phyloP scores from a whole-genome alignment of 345 rosid genomes.

The Brassica nigra region DNA sequence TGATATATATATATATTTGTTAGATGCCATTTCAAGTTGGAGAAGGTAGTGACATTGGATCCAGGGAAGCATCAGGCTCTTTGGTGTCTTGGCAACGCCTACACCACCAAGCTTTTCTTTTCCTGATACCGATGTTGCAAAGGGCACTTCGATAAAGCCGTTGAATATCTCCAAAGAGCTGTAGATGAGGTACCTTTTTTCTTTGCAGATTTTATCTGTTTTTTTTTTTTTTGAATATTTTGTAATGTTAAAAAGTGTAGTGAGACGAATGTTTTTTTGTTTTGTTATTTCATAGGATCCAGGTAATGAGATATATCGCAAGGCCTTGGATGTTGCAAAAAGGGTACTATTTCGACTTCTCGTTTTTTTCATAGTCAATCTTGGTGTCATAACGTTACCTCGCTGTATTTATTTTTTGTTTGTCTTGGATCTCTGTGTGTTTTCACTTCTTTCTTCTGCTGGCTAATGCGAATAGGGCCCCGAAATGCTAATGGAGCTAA shows the following conservation, averaged over 20 bases:
- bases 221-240: neutral
- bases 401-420: neutral
- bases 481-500: slow-evolving; percentile 62
- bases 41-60: slow-evolving; percentile 66
- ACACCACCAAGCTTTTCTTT: slow-evolving; percentile 77
- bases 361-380: neutral
- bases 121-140: slow-evolving; percentile 65
- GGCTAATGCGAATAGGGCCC: slow-evolving; percentile 60
- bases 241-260: neutral
- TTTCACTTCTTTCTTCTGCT: neutral
- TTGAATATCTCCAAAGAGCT: slow-evolving; percentile 68
- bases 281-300: slow-evolving; percentile 65
- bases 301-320: slow-evolving; percentile 68
- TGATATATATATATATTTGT: neutral
- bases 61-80: slow-evolving; percentile 72
- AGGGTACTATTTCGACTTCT: slow-evolving; percentile 52
- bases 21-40: slow-evolving; percentile 81
- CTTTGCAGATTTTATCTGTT: neutral
- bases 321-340: slow-evolving; percentile 71
- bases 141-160: slow-evolving; percentile 66
- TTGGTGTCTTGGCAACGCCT: slow-evolving; percentile 92
- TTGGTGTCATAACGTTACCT: neutral
- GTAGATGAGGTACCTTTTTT: slow-evolving; percentile 56
- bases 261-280: slow-evolving; percentile 2
- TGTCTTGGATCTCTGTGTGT: neutral